A percentile compares a stretch with the other conserved stretches of the same genome.
Conservation (phyloP, 2,329 filamentous ascomycete species). For the Fulvia fulva region DNA sequence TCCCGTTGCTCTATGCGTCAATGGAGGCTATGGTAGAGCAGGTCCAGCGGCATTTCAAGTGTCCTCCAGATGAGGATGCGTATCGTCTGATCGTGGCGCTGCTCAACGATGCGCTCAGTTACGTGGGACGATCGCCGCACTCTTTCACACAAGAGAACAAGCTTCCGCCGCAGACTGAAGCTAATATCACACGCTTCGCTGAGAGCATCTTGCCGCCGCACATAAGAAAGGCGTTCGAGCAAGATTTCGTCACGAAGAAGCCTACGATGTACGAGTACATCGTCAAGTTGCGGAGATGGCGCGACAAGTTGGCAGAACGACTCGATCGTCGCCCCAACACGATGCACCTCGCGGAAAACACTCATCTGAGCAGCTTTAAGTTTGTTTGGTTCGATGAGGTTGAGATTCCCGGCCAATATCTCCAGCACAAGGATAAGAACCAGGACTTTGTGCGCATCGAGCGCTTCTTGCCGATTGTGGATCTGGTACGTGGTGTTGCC, state of each 20-base stretch:
- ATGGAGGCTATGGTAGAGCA: conserved; percentile 99
- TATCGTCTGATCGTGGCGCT: conserved; percentile 96
- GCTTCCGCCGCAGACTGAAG: conserved; percentile 82
- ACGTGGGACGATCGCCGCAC: conserved; percentile 80
- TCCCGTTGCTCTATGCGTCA: conserved; percentile 81
- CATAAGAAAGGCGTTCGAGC: conserved; percentile 93
- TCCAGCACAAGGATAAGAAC: conserved; percentile 98
- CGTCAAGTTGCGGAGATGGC: conserved; percentile 90
- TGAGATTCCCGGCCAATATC: conserved; percentile 93
- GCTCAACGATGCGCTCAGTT: conserved; percentile 89
- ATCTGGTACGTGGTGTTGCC: conserved; percentile 84
- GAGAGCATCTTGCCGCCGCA: conserved; percentile 93
- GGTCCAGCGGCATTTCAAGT: conserved; percentile 99
- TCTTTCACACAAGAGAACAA: conserved; percentile 90
- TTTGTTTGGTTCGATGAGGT: conserved; percentile 99
- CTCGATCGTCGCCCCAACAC: conserved; percentile 75
- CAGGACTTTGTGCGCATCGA: conserved; percentile 98
- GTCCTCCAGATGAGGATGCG: conserved; percentile 94
- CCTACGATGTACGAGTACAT: conserved; percentile 99
- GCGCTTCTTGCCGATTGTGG: conserved; percentile 90
- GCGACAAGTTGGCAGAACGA: conserved; percentile 97
- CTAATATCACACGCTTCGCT: conserved; percentile 93
- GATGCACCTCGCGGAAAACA: conserved; percentile 77
- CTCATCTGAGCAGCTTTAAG: conserved; percentile 88
- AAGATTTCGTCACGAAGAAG: conserved; percentile 92